Conservation (phyloP, 768 basidiomycete species). For the Rhodocollybia butyracea region DNA sequence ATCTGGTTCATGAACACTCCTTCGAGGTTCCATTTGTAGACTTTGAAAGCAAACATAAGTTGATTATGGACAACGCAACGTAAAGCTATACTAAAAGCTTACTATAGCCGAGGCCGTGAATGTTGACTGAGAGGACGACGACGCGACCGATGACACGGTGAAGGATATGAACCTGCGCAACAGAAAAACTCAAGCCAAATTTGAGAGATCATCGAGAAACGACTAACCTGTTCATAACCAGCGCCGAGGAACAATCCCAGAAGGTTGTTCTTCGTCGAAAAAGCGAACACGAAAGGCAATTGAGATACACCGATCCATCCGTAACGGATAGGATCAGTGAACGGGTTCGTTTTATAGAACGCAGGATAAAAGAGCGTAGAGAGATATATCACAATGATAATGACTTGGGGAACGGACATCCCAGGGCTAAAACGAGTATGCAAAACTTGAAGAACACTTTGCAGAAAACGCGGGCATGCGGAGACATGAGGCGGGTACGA, state of each 20-base stretch:
- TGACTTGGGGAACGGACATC: conserved; percentile 28
- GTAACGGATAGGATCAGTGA: conserved; percentile 6
- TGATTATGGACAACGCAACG: neutral
- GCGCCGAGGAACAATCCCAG: conserved; percentile 51
- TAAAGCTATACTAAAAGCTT: too few relatives aligned
- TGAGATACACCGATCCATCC: conserved; percentile 39
- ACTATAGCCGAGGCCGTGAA: conserved; percentile 40
- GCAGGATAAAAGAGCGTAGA: conserved; percentile 1
- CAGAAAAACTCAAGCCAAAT: neutral
- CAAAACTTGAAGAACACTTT: conserved; percentile 20
- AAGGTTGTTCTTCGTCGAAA: conserved; percentile 69
- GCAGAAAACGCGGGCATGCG: conserved; percentile 27
- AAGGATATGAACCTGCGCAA: conserved; percentile 55
- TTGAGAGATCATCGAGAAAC: neutral
- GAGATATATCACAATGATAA: conserved; percentile 9
- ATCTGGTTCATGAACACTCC: conserved; percentile 25
- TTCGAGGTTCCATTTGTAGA: conserved; percentile 35
- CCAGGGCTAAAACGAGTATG: conserved; percentile 21
- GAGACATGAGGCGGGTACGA: conserved; percentile 23
- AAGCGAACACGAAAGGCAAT: conserved; percentile 56
- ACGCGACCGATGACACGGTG: conserved; percentile 51
- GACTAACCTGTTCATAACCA: conserved; percentile 19
- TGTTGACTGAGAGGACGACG: conserved; percentile 36
- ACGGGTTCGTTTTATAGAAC: conserved; percentile 9
- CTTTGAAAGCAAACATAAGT: conserved; percentile 17